Evolutionary conservation across 192 early-diverging fungal genomes (phyloP).

Genomic region (Linnemannia elongata): DNA sequence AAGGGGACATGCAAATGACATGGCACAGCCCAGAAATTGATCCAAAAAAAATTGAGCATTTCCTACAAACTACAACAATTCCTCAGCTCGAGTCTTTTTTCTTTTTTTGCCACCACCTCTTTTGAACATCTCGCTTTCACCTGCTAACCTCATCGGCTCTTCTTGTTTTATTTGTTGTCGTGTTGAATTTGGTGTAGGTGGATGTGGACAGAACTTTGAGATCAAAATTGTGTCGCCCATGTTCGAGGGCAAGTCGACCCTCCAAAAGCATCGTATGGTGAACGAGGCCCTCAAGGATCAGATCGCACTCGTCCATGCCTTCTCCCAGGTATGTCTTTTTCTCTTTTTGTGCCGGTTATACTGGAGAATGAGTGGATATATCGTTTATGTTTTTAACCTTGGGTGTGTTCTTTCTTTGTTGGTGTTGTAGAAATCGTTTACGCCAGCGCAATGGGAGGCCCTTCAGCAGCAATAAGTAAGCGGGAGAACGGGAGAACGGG

Average conservation of each 20-base stretch:
- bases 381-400: background rate
- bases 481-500: background rate
- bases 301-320: slow-evolving; percentile 86
- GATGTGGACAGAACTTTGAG: slow-evolving; percentile 88
- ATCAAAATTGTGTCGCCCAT: slow-evolving; percentile 79
- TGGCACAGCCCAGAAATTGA: background rate
- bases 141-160: background rate
- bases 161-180: background rate
- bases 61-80: no score
- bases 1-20: background rate
- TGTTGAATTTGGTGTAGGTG: slow-evolving; percentile 62
- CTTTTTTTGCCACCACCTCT: background rate
- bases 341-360: background rate
- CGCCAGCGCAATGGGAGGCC: slow-evolving; percentile 73
- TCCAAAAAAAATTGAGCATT: background rate
- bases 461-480: slow-evolving; percentile 24
- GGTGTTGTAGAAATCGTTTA: slow-evolving; percentile 72
- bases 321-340: slow-evolving; percentile 75
- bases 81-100: background rate
- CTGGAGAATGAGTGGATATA: background rate
- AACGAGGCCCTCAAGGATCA: slow-evolving; percentile 85
- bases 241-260: slow-evolving; percentile 78
- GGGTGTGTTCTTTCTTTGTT: background rate
- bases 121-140: no score
- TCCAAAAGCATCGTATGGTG: slow-evolving; percentile 84